These are phyloP conservation scores for Pseudogymnoascus sp. DNA, from an alignment of 2,329 filamentous ascomycete genomes.

Conservation along the genomic window DNA sequence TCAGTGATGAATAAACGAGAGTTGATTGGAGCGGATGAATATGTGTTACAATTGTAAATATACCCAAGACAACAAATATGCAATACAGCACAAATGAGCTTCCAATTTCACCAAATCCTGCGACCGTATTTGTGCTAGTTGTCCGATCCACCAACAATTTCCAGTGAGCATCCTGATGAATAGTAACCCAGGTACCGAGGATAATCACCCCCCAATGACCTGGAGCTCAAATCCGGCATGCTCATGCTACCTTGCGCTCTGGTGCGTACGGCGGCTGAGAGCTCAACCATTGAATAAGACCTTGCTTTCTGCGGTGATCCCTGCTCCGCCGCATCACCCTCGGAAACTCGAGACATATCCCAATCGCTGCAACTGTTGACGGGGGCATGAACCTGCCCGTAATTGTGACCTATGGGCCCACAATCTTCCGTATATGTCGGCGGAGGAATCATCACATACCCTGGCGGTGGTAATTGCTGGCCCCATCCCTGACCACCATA, in stretches of 20 bases:
- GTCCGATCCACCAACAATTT: neutral
- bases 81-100: neutral
- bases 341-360: neutral
- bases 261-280: neutral
- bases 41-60: neutral
- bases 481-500: neutral
- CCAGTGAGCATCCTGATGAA: neutral
- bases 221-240: neutral
- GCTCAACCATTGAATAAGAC: neutral
- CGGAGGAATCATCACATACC: neutral
- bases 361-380: neutral
- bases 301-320: neutral
- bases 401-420: neutral
- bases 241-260: neutral
- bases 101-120: neutral
- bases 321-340: neutral
- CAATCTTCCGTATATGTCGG: neutral
- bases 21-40: neutral
- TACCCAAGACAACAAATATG: conserved; percentile 9
- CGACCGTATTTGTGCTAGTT: neutral
- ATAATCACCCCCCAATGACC: neutral
- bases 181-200: neutral
- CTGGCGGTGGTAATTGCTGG: neutral
- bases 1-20: conserved; percentile 23
- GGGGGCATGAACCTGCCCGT: neutral